A percentile compares a stretch with the other conserved stretches of the same genome.
Conservation (phyloP, 2,329 filamentous ascomycete genomes). For the Arthrinium phaeospermum region DNA sequence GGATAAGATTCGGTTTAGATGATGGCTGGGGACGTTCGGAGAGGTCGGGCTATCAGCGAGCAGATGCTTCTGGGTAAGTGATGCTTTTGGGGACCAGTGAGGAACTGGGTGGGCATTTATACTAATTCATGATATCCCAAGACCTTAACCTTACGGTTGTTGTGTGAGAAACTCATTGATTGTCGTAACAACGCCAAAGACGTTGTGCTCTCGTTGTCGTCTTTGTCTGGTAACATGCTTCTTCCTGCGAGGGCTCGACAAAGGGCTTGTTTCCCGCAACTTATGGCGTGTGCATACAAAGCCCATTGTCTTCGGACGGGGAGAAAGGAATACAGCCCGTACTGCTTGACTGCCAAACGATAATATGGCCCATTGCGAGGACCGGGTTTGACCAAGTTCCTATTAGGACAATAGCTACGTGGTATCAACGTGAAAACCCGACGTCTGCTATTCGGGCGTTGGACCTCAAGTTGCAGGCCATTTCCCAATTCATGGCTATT, state of each 20-base stretch:
- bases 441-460: no score
- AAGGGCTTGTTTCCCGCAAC: neutral
- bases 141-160: neutral
- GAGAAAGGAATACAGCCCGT: neutral
- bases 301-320: neutral
- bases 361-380: no score
- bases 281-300: neutral
- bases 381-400: no score
- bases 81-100: neutral
- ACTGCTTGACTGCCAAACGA: no score
- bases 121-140: neutral
- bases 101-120: neutral
- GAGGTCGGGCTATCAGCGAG: neutral
- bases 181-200: neutral
- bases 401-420: no score
- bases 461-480: no score
- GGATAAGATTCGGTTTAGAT: neutral
- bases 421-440: no score
- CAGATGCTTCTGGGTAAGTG: neutral
- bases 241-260: neutral
- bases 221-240: neutral
- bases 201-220: neutral
- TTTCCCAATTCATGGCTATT: neutral
- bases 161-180: neutral
- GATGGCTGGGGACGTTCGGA: neutral